phyloP scores from a whole-genome alignment of 2,329 filamentous ascomycete genomes.

The Fusarium scirpi region DNA sequence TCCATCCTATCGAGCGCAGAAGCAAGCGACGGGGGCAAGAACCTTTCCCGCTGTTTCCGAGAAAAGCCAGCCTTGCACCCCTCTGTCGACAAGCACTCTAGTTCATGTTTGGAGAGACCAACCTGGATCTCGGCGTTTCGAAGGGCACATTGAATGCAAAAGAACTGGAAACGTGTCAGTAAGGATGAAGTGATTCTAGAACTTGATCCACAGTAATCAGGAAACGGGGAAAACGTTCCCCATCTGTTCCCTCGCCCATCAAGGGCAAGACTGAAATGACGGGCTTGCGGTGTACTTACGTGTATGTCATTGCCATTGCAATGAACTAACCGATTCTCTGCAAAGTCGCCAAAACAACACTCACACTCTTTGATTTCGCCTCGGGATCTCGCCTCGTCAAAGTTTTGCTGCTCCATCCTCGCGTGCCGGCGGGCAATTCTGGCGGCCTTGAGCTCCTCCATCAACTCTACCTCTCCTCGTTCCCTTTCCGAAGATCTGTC shows the following conservation, averaged over 20 bases:
- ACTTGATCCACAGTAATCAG: not conserved
- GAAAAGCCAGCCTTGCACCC: constrained; percentile 74
- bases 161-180: constrained; percentile 58
- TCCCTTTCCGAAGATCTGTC: not conserved
- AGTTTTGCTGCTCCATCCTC: constrained; percentile 54
- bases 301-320: constrained; percentile 72
- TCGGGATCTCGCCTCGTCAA: constrained; percentile 55
- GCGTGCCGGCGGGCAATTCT: constrained; percentile 16
- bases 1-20: constrained; percentile 77
- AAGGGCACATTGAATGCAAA: constrained; percentile 76
- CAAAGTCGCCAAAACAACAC: constrained; percentile 77
- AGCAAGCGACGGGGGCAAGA: constrained; percentile 69
- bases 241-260: not conserved
- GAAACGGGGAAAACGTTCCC: not conserved
- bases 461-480: constrained; percentile 3
- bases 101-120: constrained; percentile 74
- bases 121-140: constrained; percentile 75
- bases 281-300: constrained; percentile 45
- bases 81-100: constrained; percentile 77
- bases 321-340: constrained; percentile 74
- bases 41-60: constrained; percentile 63
- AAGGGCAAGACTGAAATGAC: not conserved
- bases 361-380: constrained; percentile 74
- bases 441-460: constrained; percentile 40
- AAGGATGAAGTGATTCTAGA: not conserved